These are phyloP conservation scores for Aspergillus cristatus DNA, from an alignment of 495 filamentous ascomycete species.

Conservation along the genomic window DNA sequence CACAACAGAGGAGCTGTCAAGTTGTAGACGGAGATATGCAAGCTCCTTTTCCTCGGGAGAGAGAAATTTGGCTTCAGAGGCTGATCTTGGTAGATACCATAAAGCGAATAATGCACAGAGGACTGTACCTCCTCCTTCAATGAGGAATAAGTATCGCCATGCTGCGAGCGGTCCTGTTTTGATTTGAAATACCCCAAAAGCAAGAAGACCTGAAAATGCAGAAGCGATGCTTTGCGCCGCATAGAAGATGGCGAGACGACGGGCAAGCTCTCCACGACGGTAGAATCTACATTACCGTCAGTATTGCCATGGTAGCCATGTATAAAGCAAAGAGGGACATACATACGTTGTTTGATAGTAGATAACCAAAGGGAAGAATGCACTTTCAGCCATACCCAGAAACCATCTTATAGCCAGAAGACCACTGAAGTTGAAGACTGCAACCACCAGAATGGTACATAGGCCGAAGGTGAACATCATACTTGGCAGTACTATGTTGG, in stretches of 20 bases:
- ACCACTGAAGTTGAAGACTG: conserved; percentile 50
- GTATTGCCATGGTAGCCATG: neutral
- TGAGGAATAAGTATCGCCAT: conserved; percentile 69
- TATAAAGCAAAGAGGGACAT: neutral
- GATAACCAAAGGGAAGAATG: conserved; percentile 60
- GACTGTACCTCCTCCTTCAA: conserved; percentile 59
- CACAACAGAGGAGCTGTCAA: conserved; percentile 59
- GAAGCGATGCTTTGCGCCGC: conserved; percentile 61
- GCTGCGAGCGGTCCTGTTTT: conserved; percentile 33
- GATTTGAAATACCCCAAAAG: conserved; percentile 69
- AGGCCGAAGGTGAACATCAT: conserved; percentile 58
- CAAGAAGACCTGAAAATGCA: conserved; percentile 61
- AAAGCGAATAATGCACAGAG: conserved; percentile 54
- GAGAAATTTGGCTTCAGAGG: conserved; percentile 53
- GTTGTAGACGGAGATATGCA: conserved; percentile 59
- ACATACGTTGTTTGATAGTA: conserved; percentile 39
- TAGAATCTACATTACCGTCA: conserved; percentile 43
- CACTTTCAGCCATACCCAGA: conserved; percentile 59
- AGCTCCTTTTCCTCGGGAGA: conserved; percentile 51
- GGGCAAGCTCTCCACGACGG: conserved; percentile 62
- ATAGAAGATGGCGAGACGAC: conserved; percentile 67
- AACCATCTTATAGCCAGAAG: conserved; percentile 45
- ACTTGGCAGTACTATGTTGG: conserved; percentile 47
- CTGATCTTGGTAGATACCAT: conserved; percentile 56
- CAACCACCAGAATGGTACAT: conserved; percentile 46